Conservation (phyloP, 2,329 filamentous ascomycete species). For the Blastomyces emzantsi region DNA sequence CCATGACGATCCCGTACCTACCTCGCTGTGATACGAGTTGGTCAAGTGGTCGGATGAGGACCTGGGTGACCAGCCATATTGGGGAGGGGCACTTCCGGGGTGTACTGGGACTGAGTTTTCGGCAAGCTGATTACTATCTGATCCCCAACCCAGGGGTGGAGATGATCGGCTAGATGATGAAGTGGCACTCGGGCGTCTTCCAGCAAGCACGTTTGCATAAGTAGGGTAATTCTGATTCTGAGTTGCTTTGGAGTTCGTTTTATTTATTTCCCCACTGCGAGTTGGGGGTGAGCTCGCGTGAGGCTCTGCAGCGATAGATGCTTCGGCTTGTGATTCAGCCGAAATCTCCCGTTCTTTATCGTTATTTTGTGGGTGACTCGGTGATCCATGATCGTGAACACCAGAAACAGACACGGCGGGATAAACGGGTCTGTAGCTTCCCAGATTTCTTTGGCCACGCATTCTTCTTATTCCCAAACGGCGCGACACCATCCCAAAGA, state of each 20-base stretch:
- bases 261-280: constrained; percentile 15
- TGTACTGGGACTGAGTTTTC: not conserved
- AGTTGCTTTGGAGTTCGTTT: constrained; percentile 6
- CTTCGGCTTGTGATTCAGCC: constrained; percentile 30
- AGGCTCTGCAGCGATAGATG: constrained; percentile 32
- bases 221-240: constrained; percentile 26
- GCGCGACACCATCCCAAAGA: not conserved
- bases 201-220: constrained; percentile 27
- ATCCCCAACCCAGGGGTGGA: not conserved
- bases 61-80: constrained; percentile 2
- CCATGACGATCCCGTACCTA: constrained; percentile 20
- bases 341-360: constrained; percentile 18
- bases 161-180: constrained; percentile 1
- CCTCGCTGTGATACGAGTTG: constrained; percentile 28
- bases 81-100: not conserved
- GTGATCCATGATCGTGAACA: constrained; percentile 26
- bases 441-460: constrained; percentile 18
- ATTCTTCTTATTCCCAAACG: constrained; percentile 10
- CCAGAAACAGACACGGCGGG: constrained; percentile 21
- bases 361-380: constrained; percentile 20
- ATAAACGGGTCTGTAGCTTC: constrained; percentile 20
- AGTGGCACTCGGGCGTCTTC: not conserved
- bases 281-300: constrained; percentile 27
- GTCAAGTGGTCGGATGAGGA: constrained; percentile 19
- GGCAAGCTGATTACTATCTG: not conserved